Conservation (phyloP, 2,329 filamentous ascomycete species). For the Mollisia scopiformis region DNA sequence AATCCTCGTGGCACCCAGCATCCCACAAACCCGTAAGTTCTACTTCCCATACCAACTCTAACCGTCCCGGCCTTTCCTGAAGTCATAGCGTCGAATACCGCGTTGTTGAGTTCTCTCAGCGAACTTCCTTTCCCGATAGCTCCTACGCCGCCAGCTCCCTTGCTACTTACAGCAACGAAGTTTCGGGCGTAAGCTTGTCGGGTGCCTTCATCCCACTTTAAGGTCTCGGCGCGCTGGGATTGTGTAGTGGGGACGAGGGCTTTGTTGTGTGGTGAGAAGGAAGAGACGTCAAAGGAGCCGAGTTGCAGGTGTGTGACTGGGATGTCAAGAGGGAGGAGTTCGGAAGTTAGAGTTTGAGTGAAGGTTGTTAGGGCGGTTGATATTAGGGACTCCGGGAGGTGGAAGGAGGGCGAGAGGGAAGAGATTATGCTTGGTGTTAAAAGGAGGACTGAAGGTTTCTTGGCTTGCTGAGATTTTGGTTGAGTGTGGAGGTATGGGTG, state of each 20-base stretch:
- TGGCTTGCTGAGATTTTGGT: conserved; percentile 41
- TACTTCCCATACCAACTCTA: conserved; percentile 82
- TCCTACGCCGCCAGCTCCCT: conserved; percentile 50
- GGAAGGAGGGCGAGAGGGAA: conserved; percentile 78
- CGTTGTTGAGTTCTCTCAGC: conserved; percentile 78
- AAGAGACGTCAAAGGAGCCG: conserved; percentile 84
- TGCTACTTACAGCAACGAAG: conserved; percentile 56
- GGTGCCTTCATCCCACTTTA: conserved; percentile 66
- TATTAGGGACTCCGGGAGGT: conserved; percentile 84
- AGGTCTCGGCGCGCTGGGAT: conserved; percentile 55
- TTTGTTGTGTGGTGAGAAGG: conserved; percentile 56
- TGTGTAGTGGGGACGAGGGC: conserved; percentile 37
- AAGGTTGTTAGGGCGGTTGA: conserved; percentile 76
- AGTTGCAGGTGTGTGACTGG: conserved; percentile 87
- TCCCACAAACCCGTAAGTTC: conserved; percentile 84
- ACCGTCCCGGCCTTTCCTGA: conserved; percentile 60
- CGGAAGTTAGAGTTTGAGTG: conserved; percentile 57
- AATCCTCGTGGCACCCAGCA: conserved; percentile 75
- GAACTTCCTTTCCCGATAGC: conserved; percentile 51
- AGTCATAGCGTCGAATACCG: conserved; percentile 88
- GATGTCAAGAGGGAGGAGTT: conserved; percentile 76
- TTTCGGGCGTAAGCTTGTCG: conserved; percentile 65
- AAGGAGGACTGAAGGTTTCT: conserved; percentile 70
- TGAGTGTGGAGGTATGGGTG: conserved; percentile 34
- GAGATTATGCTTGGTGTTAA: conserved; percentile 81